phyloP scores from a whole-genome alignment of 1,284 basidiomycete species.

The Moesziomyces sp. region DNA sequence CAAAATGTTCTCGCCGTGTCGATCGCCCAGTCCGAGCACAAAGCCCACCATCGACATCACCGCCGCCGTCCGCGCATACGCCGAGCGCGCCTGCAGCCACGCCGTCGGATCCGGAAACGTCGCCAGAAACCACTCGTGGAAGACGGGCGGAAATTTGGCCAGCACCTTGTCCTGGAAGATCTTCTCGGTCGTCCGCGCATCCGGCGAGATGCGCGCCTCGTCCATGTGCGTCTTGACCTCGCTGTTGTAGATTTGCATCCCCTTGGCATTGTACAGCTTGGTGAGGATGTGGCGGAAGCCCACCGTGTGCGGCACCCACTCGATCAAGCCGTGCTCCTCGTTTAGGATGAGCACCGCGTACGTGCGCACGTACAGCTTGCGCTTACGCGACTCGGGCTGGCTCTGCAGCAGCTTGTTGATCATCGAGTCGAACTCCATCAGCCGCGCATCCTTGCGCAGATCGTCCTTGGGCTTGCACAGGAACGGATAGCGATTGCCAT shows the following conservation, averaged over 20 bases:
- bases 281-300: conserved; percentile 83
- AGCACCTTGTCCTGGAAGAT: conserved; percentile 77
- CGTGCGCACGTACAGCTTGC: conserved; percentile 71
- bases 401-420: conserved; percentile 97
- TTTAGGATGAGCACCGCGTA: conserved; percentile 97
- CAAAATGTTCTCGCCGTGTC: conserved; percentile 96
- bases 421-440: conserved; percentile 99
- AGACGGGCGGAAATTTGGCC: conserved; percentile 76
- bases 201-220: conserved; percentile 72
- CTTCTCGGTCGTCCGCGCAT: conserved; percentile 71
- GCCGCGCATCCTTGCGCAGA: conserved; percentile 91
- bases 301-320: conserved; percentile 97
- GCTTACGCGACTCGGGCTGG: conserved; percentile 82
- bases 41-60: conserved; percentile 99
- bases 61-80: conserved; percentile 88
- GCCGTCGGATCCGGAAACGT: conserved; percentile 96
- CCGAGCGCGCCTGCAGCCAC: conserved; percentile 88
- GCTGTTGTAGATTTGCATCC: conserved; percentile 63
- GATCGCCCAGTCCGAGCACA: conserved; percentile 95
- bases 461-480: conserved; percentile 98
- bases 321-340: conserved; percentile 95
- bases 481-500: conserved; percentile 89
- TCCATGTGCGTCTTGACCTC: conserved; percentile 74
- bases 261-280: conserved; percentile 75
- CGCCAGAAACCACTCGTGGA: conserved; percentile 97